Conservation (phyloP, 2,329 filamentous ascomycete species). For the Mycosphaerella sp. region DNA sequence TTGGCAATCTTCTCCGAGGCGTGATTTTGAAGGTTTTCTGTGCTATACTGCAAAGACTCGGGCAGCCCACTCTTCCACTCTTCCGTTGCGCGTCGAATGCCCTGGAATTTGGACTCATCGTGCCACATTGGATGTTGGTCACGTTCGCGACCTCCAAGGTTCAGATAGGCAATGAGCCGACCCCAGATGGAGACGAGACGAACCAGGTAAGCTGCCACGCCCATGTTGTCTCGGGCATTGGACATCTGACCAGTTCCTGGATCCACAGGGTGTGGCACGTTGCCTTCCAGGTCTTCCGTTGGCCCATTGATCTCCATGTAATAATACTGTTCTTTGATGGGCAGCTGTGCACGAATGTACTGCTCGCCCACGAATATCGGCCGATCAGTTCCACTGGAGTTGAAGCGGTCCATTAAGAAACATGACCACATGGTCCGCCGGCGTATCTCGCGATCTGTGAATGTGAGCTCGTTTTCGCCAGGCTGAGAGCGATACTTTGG, state of each 20-base stretch:
- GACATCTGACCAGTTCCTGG: constrained; percentile 59
- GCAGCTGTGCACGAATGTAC: constrained; percentile 80
- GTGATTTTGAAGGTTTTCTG: constrained; percentile 78
- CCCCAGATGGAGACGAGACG: constrained; percentile 84
- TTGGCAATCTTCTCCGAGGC: constrained; percentile 79
- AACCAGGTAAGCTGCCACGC: constrained; percentile 85
- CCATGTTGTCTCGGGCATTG: constrained; percentile 78
- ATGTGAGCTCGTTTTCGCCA: constrained; percentile 50
- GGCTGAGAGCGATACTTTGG: constrained; percentile 23
- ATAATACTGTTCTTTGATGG: constrained; percentile 84
- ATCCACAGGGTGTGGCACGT: constrained; percentile 56
- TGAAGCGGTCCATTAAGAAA: constrained; percentile 95
- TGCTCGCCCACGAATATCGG: constrained; percentile 89
- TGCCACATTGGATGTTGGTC: constrained; percentile 78
- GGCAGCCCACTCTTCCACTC: constrained; percentile 66
- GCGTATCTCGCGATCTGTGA: constrained; percentile 88
- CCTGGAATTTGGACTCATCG: constrained; percentile 66
- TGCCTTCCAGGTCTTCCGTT: constrained; percentile 75
- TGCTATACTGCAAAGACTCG: constrained; percentile 62
- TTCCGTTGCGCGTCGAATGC: constrained; percentile 64
- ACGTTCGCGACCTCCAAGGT: constrained; percentile 76
- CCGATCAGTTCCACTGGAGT: constrained; percentile 87
- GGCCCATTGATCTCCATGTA: constrained; percentile 83
- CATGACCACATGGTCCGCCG: constrained; percentile 97
- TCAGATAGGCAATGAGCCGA: constrained; percentile 79